Base-by-base conservation (phyloP, 371 early-diverging fungal genomes). In the Circinella umbellata region DNA sequence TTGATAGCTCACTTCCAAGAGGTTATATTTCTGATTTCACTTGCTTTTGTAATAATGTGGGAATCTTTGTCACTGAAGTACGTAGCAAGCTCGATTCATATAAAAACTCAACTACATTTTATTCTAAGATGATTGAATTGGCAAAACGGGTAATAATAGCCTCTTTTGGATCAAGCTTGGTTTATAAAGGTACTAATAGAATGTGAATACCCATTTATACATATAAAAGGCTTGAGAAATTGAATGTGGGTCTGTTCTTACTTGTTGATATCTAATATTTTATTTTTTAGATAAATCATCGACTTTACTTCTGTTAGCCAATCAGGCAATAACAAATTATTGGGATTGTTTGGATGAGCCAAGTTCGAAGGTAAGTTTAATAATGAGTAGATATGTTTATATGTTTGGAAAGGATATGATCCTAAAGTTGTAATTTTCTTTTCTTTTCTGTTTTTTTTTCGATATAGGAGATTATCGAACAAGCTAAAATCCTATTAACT, bases 81-180 rank as follows among this genome's bases (percentile, higher is more conserved):
- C 69, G 68, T n/a, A 61, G 57, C 1, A 66, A 78, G 46, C 53
- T 71, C 0, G 48, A 63, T 8, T 48, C 15, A 11, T 36, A 42
- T n/a, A 35, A 49, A 10, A 42, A 59, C 14, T 37, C 7, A 20
- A 18, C 53, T 14, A 42, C 42, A 4, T 35, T 59, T 10, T 48
- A 18, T 14, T n/a, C 46, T 4, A 61, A 42, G 13, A 48, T 61
- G 3, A n/a, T 55, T 4, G 77, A 69, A 39, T 64, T 76, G 36
- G 73, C 70, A 0, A 69, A 72, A 35, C 76, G 80, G 4, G 61
- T 80, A 2, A 46, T 82, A 15, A 13, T 68, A 6, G 73, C 79
- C 5, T 64, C 76, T 53, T 13, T 80, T 3, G 71, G 66, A 8
- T 83, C 83, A 7, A 67, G 72, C 37, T 34, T 83, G 17, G 79